Conservation (phyloP, 1,284 basidiomycete species). For the Ustilago sp. region DNA sequence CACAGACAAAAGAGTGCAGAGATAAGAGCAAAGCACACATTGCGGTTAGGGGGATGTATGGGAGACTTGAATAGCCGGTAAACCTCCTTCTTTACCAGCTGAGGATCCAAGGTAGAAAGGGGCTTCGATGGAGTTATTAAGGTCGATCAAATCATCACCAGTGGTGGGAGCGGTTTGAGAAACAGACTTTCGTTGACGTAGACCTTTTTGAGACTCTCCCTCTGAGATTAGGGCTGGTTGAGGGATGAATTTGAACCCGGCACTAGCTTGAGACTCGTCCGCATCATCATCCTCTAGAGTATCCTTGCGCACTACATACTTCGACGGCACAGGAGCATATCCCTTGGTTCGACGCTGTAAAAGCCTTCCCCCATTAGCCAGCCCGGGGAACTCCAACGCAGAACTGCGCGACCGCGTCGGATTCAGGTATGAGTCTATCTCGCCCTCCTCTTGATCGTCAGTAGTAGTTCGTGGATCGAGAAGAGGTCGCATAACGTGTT, state of each 20-base stretch:
- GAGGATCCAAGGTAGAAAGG: neutral
- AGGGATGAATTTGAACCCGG: slow-evolving; percentile 26
- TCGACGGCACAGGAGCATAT: neutral
- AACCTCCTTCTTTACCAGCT: neutral
- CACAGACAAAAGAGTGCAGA: neutral
- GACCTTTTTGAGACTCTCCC: slow-evolving; percentile 26
- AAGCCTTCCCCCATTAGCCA: neutral
- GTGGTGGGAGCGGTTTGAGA: neutral
- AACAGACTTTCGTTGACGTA: slow-evolving; percentile 29
- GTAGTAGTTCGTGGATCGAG: slow-evolving; percentile 9
- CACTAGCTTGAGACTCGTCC: neutral
- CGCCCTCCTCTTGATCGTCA: slow-evolving; percentile 1
- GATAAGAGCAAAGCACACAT: neutral
- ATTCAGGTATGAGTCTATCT: neutral
- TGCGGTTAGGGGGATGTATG: slow-evolving; percentile 4
- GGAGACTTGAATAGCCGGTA: slow-evolving; percentile 40
- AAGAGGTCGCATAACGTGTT: slow-evolving; percentile 54
- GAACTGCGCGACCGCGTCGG: slow-evolving; percentile 12
- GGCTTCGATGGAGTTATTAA: neutral
- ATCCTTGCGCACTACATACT: neutral
- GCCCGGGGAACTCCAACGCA: slow-evolving; percentile 16
- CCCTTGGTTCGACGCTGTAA: slow-evolving; percentile 14
- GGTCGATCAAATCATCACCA: slow-evolving; percentile 1
- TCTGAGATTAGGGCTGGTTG: slow-evolving; percentile 21
- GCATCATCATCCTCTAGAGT: neutral